Percentiles rank a stretch among this genome's conserved stretches.
Conservation (phyloP, 169 alveolate species). For the Eimeria maxima region DNA sequence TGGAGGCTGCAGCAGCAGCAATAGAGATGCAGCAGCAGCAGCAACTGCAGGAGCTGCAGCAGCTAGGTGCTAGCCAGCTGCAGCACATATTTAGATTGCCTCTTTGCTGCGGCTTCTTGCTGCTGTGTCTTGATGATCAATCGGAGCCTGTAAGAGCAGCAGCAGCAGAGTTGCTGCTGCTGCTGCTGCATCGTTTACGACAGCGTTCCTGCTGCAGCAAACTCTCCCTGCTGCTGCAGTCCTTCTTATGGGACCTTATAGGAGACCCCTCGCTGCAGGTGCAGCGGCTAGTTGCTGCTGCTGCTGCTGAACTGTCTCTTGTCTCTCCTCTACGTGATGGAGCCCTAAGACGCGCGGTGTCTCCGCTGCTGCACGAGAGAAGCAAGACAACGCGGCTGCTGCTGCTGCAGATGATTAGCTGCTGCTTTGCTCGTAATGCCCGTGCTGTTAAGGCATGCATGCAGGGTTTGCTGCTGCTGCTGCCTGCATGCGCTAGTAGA, state of each 20-base stretch:
- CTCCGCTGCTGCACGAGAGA: conserved; percentile 71
- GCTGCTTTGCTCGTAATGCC: conserved; percentile 61
- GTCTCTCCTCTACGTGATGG: conserved; percentile 78
- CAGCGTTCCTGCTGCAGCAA: conserved; percentile 63
- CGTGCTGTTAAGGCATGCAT: conserved; percentile 60
- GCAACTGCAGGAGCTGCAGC: conserved; percentile 78
- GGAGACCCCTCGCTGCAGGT: conserved; percentile 54
- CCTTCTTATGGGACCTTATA: conserved; percentile 69
- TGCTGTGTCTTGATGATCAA: conserved; percentile 63
- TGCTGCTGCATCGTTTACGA: conserved; percentile 65
- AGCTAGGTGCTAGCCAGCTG: conserved; percentile 73
- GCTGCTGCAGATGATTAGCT: conserved; percentile 72
- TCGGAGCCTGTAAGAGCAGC: conserved; percentile 42
- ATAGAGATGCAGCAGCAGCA: conserved; percentile 67
- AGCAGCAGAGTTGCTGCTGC: conserved; percentile 66
- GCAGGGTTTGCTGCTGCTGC: conserved; percentile 79
- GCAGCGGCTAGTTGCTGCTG: conserved; percentile 78
- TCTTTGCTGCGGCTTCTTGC: conserved; percentile 65
- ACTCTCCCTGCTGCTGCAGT: conserved; percentile 81
- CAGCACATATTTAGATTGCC: conserved; percentile 57
- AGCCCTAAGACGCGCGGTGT: conserved; percentile 75
- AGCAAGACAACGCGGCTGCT: conserved; percentile 41
- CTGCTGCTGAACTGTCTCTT: conserved; percentile 59
- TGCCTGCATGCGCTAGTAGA: conserved; percentile 6
- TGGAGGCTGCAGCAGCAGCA: conserved; percentile 49